Conservation (phyloP, 352 stramenopile genomes). For the Phytopythium delawarense region DNA sequence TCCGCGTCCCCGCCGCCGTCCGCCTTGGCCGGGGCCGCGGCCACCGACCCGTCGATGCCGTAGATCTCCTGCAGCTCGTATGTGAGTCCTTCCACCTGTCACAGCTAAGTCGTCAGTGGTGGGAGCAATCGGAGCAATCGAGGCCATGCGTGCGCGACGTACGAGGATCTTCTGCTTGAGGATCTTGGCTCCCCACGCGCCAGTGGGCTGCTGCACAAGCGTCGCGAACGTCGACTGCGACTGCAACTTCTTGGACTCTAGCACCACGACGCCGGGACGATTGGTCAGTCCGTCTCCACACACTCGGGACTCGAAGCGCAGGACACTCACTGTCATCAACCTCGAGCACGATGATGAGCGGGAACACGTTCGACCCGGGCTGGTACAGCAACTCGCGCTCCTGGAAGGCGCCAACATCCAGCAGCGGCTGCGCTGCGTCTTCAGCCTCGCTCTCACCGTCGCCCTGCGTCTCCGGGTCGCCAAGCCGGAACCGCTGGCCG, state of each 20-base stretch:
- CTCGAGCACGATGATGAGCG: constrained; percentile 68
- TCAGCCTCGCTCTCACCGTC: constrained; percentile 9
- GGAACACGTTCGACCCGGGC: constrained; percentile 36
- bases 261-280: constrained; percentile 4
- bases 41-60: constrained; percentile 70
- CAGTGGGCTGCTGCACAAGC: constrained; percentile 44
- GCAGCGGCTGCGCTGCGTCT: constrained; percentile 22
- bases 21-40: constrained; percentile 36
- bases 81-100: constrained; percentile 57
- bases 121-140: neutral
- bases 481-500: constrained; percentile 43
- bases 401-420: constrained; percentile 42
- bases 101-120: constrained; percentile 12
- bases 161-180: constrained; percentile 82
- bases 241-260: constrained; percentile 37
- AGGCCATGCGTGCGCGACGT: neutral
- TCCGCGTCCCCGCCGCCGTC: constrained; percentile 7
- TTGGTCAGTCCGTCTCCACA: constrained; percentile 5
- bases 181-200: constrained; percentile 59
- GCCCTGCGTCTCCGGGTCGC: constrained; percentile 13
- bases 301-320: neutral
- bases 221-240: constrained; percentile 78
- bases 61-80: constrained; percentile 90
- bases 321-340: constrained; percentile 40
- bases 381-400: constrained; percentile 46